A percentile compares a stretch with the other conserved stretches of the same genome.
These are phyloP conservation scores for Cladosporium sp. DNA, from an alignment of 2,329 filamentous ascomycete genomes.

Conservation along the genomic window DNA sequence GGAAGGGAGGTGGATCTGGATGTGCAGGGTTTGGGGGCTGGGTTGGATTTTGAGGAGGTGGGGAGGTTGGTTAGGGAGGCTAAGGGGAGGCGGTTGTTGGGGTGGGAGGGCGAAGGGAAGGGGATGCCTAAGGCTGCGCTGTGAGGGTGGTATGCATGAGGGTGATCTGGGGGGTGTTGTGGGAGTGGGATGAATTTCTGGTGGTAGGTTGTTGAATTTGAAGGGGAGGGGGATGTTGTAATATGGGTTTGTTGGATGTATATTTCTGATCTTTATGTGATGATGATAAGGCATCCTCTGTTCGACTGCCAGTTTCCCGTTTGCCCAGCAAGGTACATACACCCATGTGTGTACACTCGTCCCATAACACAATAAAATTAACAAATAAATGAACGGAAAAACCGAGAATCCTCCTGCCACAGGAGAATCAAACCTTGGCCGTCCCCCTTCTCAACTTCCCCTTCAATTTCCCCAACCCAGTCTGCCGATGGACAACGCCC, in stretches of 20 bases:
- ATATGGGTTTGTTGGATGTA: too few relatives aligned
- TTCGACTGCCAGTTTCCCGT: too few relatives aligned
- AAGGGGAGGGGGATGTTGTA: too few relatives aligned
- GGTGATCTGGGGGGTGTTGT: too few relatives aligned
- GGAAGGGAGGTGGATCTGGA: conserved; percentile 26
- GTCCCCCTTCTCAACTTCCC: conserved; percentile 11
- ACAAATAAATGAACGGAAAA: too few relatives aligned
- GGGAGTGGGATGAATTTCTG: neutral
- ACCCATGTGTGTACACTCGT: too few relatives aligned
- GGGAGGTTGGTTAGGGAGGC: conserved; percentile 25
- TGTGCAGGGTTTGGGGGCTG: conserved; percentile 19
- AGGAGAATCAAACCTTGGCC: too few relatives aligned
- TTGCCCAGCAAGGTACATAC: too few relatives aligned
- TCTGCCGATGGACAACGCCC: conserved; percentile 4
- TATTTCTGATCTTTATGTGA: too few relatives aligned
- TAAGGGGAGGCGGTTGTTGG: conserved; percentile 27
- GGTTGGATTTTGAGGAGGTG: conserved; percentile 25
- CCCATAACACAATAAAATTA: too few relatives aligned
- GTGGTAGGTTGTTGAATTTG: neutral
- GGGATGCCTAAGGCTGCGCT: conserved; percentile 29
- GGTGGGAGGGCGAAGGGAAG: conserved; percentile 31
- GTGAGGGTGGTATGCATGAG: conserved; percentile 5
- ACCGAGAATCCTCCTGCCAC: too few relatives aligned
- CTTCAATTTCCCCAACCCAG: conserved; percentile 7
- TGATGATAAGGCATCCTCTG: too few relatives aligned